Evolutionary conservation across 2,329 filamentous ascomycete genomes (phyloP).

Genomic region (Ophiostoma sp.): DNA sequence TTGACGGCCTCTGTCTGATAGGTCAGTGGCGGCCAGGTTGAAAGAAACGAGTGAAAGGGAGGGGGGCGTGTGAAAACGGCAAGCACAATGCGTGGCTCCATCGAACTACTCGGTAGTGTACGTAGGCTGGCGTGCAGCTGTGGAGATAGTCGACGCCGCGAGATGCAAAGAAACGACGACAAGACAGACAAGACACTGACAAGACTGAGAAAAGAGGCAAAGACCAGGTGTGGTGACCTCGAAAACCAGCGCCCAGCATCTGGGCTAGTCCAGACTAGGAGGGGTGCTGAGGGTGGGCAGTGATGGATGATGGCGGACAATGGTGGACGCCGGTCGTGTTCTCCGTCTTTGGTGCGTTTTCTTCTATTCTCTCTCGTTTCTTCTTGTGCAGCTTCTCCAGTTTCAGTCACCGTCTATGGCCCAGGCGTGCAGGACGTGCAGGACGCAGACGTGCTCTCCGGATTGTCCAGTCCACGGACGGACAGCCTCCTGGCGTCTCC

Average conservation of each 20-base stretch:
- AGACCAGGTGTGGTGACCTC: slow-evolving; percentile 15
- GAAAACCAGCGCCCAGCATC: background rate
- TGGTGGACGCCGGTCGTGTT: background rate
- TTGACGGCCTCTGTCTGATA: slow-evolving; percentile 5
- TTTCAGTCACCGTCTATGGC: background rate
- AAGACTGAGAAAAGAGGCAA: background rate
- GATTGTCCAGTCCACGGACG: background rate
- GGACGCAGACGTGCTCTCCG: background rate
- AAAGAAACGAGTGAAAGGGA: background rate
- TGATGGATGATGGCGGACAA: background rate
- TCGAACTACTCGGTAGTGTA: background rate
- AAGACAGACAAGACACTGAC: background rate
- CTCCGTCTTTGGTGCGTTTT: background rate
- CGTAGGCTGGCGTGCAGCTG: slow-evolving; percentile 6
- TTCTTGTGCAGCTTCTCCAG: background rate
- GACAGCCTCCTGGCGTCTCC: background rate
- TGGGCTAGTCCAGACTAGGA: background rate
- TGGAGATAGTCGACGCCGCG: background rate
- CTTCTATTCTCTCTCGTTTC: background rate
- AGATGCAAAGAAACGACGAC: background rate
- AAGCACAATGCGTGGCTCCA: background rate
- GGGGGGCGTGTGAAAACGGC: background rate
- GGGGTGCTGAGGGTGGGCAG: background rate
- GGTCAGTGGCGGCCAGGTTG: background rate
- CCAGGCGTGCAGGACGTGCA: background rate